Base-by-base conservation (phyloP, 1,284 basidiomycete genomes). In the Malassezia obtusa region DNA sequence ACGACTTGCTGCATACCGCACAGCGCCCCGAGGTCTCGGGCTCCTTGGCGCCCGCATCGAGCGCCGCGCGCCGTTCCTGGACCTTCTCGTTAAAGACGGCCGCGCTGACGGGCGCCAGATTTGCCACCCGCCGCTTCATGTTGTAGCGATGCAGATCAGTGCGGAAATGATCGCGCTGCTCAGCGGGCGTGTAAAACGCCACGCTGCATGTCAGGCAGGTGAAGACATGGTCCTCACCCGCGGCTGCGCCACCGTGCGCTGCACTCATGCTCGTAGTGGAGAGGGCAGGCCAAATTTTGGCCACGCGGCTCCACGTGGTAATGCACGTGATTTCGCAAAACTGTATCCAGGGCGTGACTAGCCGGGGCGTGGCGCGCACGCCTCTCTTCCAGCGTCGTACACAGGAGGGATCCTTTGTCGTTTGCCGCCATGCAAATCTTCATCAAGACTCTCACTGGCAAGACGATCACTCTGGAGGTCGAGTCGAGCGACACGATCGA, bases 61-160 rank as follows among this genome's bases (percentile, higher is more conserved):
- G 24, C 21, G 40, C 60, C 26, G 60, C 59, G 22, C 59, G 59
- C 21, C 58, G 57, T 44, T 62, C 59, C 26, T 85, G 73, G n/a
- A 95, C 85, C 72, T 96, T 98, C 67, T 89, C 82, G 67, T 90
- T 86, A 78, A 96, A 99, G 0, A 85, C 71, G 7, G 80, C 76
- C 0, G 80, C 81, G 55, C 83, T 84, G 67, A 99, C 83, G 3
- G 94, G 91, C 4, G 89, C 85, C 2, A 99, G 80, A 14, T 82
- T 83, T 7, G 94, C 91, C 17, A 96, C 88, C 33, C 90, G 83
- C 60, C 94, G 85, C 48, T 95, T 95, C 84, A 95, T 90, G 75
- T 99, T 99, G 77, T 98, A 99, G 48, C 91, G 80, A 77, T 98
- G 94, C 75, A 88, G 84, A 76, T 99, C 94, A 32, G 89, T 89